These are phyloP conservation scores for Perkinsus olseni DNA, from an alignment of 169 alveolate species.

Conservation along the genomic window DNA sequence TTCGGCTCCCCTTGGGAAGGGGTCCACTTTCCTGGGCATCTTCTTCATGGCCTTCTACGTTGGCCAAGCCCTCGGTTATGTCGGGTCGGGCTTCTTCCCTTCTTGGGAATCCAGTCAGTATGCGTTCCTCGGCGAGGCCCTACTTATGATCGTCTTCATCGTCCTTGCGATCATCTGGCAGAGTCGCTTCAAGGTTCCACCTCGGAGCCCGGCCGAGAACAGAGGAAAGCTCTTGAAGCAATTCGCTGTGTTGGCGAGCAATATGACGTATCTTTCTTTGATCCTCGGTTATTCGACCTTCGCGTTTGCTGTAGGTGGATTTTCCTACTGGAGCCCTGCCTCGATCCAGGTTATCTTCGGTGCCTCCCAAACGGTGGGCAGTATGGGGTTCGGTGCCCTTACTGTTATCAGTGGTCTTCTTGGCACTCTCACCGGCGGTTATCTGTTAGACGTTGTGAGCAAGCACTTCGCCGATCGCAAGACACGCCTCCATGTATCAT, in stretches of 20 bases:
- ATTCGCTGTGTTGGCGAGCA: not conserved
- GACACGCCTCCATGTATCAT: not conserved
- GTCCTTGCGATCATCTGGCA: slow-evolving; percentile 7
- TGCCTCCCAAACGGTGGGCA: slow-evolving; percentile 8
- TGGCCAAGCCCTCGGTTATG: slow-evolving; percentile 27
- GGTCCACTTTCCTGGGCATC: slow-evolving; percentile 4
- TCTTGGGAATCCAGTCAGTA: slow-evolving; percentile 4
- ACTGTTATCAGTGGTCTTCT: slow-evolving; percentile 14
- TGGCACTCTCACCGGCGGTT: slow-evolving; percentile 12
- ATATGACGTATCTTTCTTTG: not conserved
- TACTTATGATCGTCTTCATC: slow-evolving; percentile 8
- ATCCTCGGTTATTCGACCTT: not conserved
- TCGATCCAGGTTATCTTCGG: not conserved
- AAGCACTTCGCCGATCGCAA: not conserved
- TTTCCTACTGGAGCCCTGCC: not conserved
- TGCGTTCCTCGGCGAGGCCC: slow-evolving; percentile 12
- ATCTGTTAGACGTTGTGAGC: not conserved
- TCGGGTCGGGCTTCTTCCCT: not conserved
- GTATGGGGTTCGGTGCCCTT: slow-evolving; percentile 14
- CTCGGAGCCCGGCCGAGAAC: not conserved
- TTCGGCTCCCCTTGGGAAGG: slow-evolving; percentile 8
- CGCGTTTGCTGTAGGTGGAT: not conserved
- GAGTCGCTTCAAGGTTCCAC: slow-evolving; percentile 7
- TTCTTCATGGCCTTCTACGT: slow-evolving; percentile 6
- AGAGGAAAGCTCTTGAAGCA: not conserved